Evolutionary conservation across 306 rosid genomes (phyloP), one percentile per base, ranked within the genome.

Genomic region (Geum urbanum): DNA sequence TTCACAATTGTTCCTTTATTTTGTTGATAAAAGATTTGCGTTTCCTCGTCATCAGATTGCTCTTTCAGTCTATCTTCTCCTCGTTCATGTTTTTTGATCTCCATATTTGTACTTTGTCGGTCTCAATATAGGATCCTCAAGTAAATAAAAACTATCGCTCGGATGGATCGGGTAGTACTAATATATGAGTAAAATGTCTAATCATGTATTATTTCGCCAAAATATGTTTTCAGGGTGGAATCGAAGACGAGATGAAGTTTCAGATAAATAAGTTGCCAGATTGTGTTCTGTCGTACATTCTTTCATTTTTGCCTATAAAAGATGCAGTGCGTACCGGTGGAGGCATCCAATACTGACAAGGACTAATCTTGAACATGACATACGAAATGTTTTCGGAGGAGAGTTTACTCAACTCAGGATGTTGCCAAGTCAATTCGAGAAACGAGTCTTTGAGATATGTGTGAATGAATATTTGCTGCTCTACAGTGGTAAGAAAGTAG

Each of bases 401-500:
- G 10, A 11, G 7, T 4, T 12, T 52, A 7, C 4, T 52, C 57
- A 9, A n/a, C 56, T n/a, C 20, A 6, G n/a, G n/a, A n/a, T n/a
- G n/a, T n/a, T n/a, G n/a, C n/a, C n/a, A n/a, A n/a, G n/a, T 4
- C 18, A 58, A 24, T 39, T 16, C n/a, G 47, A 5, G 7, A 39
- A 12, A 41, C 35, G 43, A 9, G 12, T 4, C n/a, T 63, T 41
- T 41, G 12, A n/a, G 2, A 41, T 32, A 41, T 18, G 27, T 11
- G 67, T 63, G 51, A 43, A 63, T 43, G 47, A 18, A 43, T 10
- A 40, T 43, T 18, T 63, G 67, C 35, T 8, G 37, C 67, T 63
- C 37, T 19, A 41, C 37, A 8, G 18, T 43, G 67, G 51, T 19
- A 43, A 63, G 4, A 18, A 63, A n/a, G 15, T 63, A 41, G n/a